Evolutionary conservation across 768 basidiomycete species (phyloP), one percentile per base, ranked within the genome.

Genomic region (Rhizopogon rudus): DNA sequence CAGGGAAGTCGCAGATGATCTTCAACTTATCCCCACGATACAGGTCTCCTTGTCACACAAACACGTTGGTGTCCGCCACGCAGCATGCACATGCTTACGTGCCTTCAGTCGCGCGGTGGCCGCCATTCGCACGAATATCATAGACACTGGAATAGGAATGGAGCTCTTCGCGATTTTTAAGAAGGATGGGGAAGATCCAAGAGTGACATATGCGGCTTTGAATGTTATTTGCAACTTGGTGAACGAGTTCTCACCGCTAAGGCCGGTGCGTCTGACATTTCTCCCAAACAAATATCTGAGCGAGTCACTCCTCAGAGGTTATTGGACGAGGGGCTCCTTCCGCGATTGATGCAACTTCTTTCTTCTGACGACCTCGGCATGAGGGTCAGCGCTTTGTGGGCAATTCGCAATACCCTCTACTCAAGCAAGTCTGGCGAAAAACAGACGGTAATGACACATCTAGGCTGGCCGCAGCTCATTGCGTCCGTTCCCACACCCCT

Each of bases 161-260:
- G 77, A 81, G 8, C 76, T 97, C 4, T 84, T 90, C 58, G 70
- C 78, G 33, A 69, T 92, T 16, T 74, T 88, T 55, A 71, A 70
- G 61, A 76, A 75, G 59, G 69, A 73, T 56, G 81, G 80, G 16
- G 84, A 91, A 57, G 89, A 92, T 64, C 70, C 80, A 44, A 74
- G 88, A 13, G 91, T 94, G 20, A 75, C 83, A 17, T 76, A 77
- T 51, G 89, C 87, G 0, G 87, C 90, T 1, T 69, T 91, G 1
- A 78, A 84, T 0, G 87, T 84, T 5, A 78, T 96, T 3, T 92
- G 91, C 69, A 96, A 97, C 67, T 78, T 95, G 42, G 82, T 95
- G 7, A 86, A 84, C 51, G 89, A 92, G 52, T 93, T 91, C 69
- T 93, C 92, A 10, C 92, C 93, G 6, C 66, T 94, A 59, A 75